Percentiles rank a stretch among this genome's conserved stretches.
Evolutionary conservation across 331 rosid genomes (phyloP).

Genomic region (Telfairia occidentalis): DNA sequence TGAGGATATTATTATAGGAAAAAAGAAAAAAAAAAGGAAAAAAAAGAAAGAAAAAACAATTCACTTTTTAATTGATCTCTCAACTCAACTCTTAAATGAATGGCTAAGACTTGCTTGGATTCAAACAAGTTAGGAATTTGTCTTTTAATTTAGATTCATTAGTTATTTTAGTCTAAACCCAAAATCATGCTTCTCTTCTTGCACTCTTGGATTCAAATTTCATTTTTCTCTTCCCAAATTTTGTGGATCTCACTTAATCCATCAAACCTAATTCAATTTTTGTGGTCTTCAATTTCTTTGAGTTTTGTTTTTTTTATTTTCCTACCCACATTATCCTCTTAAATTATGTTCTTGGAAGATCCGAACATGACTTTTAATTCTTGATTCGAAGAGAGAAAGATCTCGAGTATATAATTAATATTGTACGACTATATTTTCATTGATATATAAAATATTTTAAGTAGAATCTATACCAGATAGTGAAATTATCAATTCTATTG

Average conservation of each 20-base stretch:
- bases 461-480: too few species aligned
- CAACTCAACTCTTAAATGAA: slow-evolving; percentile 9
- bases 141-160: neutral
- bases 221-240: neutral
- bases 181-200: slow-evolving; percentile 8
- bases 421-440: neutral
- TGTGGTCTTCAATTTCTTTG: neutral
- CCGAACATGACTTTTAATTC: neutral
- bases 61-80: neutral
- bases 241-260: neutral
- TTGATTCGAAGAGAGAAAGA: neutral
- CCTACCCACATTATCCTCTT: neutral
- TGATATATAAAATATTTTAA: neutral
- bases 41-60: neutral
- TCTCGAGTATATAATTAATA: neutral
- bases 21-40: neutral
- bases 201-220: neutral
- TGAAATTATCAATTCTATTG: too few species aligned
- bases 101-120: slow-evolving; percentile 23
- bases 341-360: neutral
- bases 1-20: neutral
- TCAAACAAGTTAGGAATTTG: slow-evolving; percentile 33
- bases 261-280: neutral
- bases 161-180: slow-evolving; percentile 25
- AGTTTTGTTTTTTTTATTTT: neutral